Evolutionary conservation across 768 basidiomycete species (phyloP).

Genomic region (Kwoniella botswanensis): DNA sequence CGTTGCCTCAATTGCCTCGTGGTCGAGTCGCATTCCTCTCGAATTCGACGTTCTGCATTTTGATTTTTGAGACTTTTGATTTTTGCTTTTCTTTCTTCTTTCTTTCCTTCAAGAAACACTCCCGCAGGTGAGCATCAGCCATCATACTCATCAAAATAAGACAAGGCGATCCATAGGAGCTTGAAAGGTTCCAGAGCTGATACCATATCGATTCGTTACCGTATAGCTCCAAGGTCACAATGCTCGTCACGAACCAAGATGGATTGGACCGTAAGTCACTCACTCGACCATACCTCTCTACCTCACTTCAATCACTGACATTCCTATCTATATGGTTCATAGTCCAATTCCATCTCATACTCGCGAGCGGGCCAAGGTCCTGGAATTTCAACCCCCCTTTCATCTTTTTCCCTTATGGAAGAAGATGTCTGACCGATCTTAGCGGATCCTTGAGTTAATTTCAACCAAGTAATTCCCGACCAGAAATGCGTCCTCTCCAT

Average conservation of each 20-base stretch:
- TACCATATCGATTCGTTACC: background rate
- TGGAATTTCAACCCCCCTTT: slow-evolving; percentile 57
- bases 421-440: slow-evolving; percentile 38
- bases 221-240: slow-evolving; percentile 58
- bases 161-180: background rate
- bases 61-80: slow-evolving; percentile 7
- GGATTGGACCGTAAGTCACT: slow-evolving; percentile 12
- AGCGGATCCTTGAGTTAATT: slow-evolving; percentile 50
- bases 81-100: slow-evolving; percentile 16
- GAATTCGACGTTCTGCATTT: slow-evolving; percentile 7
- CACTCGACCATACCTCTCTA: background rate
- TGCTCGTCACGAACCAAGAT: slow-evolving; percentile 53
- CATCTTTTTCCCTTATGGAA: background rate
- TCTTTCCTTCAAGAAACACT: slow-evolving; percentile 1
- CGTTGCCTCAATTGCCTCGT: slow-evolving; percentile 1
- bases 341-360: slow-evolving; percentile 25
- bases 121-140: slow-evolving; percentile 23
- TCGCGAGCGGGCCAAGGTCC: slow-evolving; percentile 59
- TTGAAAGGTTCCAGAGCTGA: background rate
- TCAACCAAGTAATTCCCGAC: slow-evolving; percentile 52
- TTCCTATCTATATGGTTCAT: background rate
- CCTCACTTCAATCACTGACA: background rate
- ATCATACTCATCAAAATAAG: background rate
- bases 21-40: background rate
- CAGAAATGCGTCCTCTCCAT: slow-evolving; percentile 56